These are phyloP conservation scores for Sporothrix euskadiensis DNA, from an alignment of 2,329 filamentous ascomycete genomes.

Conservation along the genomic window DNA sequence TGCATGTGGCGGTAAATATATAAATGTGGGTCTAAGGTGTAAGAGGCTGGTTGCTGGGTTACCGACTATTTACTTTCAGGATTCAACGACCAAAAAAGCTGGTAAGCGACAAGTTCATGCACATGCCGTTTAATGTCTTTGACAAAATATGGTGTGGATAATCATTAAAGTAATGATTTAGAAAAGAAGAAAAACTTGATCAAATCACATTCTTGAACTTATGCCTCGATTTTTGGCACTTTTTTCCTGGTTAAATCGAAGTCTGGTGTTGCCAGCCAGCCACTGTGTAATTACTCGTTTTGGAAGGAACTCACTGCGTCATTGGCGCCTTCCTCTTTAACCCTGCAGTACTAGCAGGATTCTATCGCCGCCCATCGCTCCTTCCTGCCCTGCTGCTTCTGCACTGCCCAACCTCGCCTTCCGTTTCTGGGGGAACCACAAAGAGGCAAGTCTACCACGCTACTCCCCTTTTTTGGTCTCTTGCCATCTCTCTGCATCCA, in stretches of 20 bases:
- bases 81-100: neutral
- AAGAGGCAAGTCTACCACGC: neutral
- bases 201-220: no score
- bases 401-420: conserved; percentile 21
- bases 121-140: neutral
- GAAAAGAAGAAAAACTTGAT: neutral
- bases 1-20: neutral
- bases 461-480: neutral
- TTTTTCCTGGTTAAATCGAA: neutral
- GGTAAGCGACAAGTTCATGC: neutral
- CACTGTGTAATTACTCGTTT: conserved; percentile 1
- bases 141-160: neutral
- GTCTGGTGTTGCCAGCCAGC: neutral
- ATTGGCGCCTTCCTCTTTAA: conserved; percentile 11
- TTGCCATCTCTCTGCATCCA: neutral
- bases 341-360: neutral
- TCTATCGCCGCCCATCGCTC: conserved; percentile 1
- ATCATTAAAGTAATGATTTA: neutral
- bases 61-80: conserved; percentile 11
- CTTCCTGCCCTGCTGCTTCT: conserved; percentile 3
- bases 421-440: conserved; percentile 22
- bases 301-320: neutral
- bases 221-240: neutral
- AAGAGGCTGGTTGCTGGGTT: conserved; percentile 8
- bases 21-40: neutral